phyloP scores from a whole-genome alignment of 2,329 filamentous ascomycete species.

The Zymoseptoria tritici region DNA sequence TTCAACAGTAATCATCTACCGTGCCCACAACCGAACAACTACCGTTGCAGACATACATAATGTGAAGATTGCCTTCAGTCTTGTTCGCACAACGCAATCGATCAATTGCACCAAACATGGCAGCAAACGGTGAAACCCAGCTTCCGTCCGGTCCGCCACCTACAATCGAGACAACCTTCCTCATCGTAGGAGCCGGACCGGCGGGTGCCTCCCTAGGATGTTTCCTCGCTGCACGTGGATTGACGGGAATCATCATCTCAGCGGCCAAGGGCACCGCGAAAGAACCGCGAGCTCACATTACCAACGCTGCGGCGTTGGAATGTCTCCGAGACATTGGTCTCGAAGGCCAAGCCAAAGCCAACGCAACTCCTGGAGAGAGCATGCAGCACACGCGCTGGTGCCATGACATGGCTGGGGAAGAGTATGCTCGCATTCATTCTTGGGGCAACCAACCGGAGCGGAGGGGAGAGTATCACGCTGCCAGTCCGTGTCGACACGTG shows the following conservation, averaged over 20 bases:
- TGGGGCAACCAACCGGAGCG: conserved; percentile 38
- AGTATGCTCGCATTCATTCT: conserved; percentile 36
- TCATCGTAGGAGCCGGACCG: conserved; percentile 30
- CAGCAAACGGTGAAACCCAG: background rate
- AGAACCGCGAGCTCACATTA: conserved; percentile 54
- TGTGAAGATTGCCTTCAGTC: background rate
- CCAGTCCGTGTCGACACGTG: conserved; percentile 36
- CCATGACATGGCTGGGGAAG: conserved; percentile 38
- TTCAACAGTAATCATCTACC: background rate
- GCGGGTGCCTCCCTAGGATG: conserved; percentile 29
- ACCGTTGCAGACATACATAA: background rate
- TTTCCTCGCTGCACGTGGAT: conserved; percentile 28
- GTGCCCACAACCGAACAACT: background rate
- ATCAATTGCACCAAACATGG: background rate
- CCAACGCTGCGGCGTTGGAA: conserved; percentile 49
- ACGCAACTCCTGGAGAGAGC: conserved; percentile 28
- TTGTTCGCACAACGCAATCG: background rate
- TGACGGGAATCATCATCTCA: conserved; percentile 49
- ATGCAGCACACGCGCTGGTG: conserved; percentile 40
- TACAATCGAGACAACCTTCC: conserved; percentile 23
- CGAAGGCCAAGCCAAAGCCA: conserved; percentile 30
- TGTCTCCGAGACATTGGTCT: conserved; percentile 41
- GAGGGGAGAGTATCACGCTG: conserved; percentile 35
- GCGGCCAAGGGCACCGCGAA: conserved; percentile 44
- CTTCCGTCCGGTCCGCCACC: background rate